Evolutionary conservation across 108 stramenopile genomes (phyloP).

Genomic region (Discostella stelligeroides): DNA sequence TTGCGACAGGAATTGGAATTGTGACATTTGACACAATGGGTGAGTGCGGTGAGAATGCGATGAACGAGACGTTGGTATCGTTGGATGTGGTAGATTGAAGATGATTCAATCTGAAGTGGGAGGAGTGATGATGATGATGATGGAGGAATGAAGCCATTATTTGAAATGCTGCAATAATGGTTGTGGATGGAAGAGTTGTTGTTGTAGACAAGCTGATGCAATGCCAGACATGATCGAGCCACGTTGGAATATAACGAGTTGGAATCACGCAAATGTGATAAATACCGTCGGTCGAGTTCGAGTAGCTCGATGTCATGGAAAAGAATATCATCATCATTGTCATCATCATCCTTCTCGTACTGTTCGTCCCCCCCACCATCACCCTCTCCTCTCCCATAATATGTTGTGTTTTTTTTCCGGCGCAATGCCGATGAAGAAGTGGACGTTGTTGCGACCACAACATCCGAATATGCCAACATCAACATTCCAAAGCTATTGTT

Average conservation of each 20-base stretch:
- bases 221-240: slow-evolving; percentile 29
- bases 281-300: slow-evolving; percentile 27
- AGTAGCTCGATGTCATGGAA: slow-evolving; percentile 23
- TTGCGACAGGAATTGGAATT: slow-evolving; percentile 39
- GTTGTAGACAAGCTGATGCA: slow-evolving; percentile 27
- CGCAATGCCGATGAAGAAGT: no score
- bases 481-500: slow-evolving; percentile 38
- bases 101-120: slow-evolving; percentile 26
- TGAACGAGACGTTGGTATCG: slow-evolving; percentile 18
- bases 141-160: background rate
- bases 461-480: slow-evolving; percentile 16
- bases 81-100: slow-evolving; percentile 23
- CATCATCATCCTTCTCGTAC: background rate
- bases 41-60: slow-evolving; percentile 26
- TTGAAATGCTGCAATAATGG: background rate
- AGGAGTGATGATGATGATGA: background rate
- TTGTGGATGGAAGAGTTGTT: background rate
- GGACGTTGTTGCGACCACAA: background rate
- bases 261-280: slow-evolving; percentile 27
- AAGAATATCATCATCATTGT: background rate
- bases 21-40: slow-evolving; percentile 30
- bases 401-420: no score
- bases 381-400: no score
- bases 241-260: slow-evolving; percentile 34
- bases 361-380: background rate